These are phyloP conservation scores for Calonectria pteridis DNA, from an alignment of 2,329 filamentous ascomycete species.

Conservation along the genomic window DNA sequence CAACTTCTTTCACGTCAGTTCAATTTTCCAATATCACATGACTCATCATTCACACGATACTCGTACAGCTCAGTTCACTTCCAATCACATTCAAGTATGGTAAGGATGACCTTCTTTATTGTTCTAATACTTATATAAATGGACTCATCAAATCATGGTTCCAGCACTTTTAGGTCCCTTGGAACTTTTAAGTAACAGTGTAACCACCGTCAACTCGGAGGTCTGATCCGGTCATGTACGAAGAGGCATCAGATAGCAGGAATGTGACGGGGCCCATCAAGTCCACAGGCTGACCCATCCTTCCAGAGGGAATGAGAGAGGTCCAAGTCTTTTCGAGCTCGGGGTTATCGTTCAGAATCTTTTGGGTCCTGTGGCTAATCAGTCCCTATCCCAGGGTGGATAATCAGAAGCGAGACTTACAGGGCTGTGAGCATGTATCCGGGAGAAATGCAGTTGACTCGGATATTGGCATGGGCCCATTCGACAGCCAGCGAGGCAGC, in stretches of 20 bases:
- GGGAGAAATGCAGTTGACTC: slow-evolving; percentile 94
- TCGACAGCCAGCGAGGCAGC: slow-evolving; percentile 91
- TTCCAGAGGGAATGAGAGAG: slow-evolving; percentile 88
- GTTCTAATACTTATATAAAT: not conserved
- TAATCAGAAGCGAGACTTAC: slow-evolving; percentile 63
- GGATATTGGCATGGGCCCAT: slow-evolving; percentile 88
- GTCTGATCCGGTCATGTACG: slow-evolving; percentile 79
- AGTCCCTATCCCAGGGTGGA: not conserved
- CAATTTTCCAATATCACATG: too few species aligned
- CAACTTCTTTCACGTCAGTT: too few species aligned
- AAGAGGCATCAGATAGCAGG: slow-evolving; percentile 81
- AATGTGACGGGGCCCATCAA: slow-evolving; percentile 94
- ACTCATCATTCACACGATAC: not conserved
- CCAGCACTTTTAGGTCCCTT: not conserved
- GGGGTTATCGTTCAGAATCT: slow-evolving; percentile 96
- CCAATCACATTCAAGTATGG: not conserved
- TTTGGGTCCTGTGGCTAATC: slow-evolving; percentile 74
- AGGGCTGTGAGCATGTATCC: slow-evolving; percentile 96
- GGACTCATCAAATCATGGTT: not conserved
- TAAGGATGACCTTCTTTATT: not conserved
- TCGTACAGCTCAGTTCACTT: not conserved
- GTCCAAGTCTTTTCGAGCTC: slow-evolving; percentile 91
- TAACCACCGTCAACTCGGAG: slow-evolving; percentile 87
- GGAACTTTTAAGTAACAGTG: slow-evolving; percentile 73
- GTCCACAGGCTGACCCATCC: slow-evolving; percentile 92